Conservation (phyloP, 257 asterid species). For the Cinchona pubescens region DNA sequence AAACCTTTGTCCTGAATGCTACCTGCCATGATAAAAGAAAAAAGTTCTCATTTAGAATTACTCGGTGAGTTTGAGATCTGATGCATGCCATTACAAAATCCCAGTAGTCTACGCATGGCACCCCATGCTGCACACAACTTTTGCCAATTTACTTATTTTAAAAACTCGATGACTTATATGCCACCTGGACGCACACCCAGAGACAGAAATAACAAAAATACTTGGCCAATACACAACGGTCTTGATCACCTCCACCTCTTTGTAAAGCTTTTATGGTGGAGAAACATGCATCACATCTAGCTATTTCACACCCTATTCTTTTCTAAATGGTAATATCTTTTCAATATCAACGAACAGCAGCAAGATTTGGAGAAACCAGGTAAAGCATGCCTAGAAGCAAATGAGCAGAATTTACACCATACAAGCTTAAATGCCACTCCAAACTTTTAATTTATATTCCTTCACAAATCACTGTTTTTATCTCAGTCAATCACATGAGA, state of each 20-base stretch:
- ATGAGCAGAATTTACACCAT: not conserved
- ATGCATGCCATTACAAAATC: not conserved
- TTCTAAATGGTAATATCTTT: too few species aligned
- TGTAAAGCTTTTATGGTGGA: not conserved
- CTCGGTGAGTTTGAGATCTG: not conserved
- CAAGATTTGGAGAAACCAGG: not conserved
- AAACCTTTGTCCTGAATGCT: constrained; percentile 72
- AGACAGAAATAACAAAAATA: not conserved
- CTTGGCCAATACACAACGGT: not conserved
- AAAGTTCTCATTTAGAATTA: not conserved
- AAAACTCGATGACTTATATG: not conserved
- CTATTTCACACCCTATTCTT: too few species aligned
- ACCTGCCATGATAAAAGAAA: constrained; percentile 40
- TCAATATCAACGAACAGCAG: not conserved
- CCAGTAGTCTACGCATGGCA: not conserved
- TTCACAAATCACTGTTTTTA: not conserved
- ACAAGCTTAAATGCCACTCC: not conserved
- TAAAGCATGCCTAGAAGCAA: not conserved
- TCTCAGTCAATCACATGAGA: not conserved
- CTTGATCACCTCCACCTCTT: too few species aligned
- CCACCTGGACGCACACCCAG: not conserved
- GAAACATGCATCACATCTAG: not conserved
- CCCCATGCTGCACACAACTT: not conserved
- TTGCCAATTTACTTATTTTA: not conserved
- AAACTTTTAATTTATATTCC: not conserved